These are phyloP conservation scores for Phialophora expanda DNA, from an alignment of 2,329 filamentous ascomycete genomes.

Conservation along the genomic window DNA sequence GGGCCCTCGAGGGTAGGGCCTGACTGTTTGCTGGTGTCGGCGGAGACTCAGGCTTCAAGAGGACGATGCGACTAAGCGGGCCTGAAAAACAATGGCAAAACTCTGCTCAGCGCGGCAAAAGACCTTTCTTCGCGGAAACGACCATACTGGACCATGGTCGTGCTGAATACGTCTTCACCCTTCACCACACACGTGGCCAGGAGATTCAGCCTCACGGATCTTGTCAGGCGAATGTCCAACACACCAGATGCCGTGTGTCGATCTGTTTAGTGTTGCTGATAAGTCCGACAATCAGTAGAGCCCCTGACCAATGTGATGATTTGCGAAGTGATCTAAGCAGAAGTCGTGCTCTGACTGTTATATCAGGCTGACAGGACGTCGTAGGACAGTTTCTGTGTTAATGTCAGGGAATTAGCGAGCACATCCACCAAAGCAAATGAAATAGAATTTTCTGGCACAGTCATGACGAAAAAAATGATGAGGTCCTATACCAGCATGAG, in stretches of 20 bases:
- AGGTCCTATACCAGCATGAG: background rate
- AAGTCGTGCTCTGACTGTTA: background rate
- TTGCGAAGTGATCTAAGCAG: background rate
- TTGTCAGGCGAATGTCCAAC: background rate
- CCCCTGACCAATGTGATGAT: too few species aligned
- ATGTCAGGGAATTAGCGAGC: background rate
- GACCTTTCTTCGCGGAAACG: background rate
- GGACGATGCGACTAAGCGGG: background rate
- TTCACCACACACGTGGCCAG: background rate
- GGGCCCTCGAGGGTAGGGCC: background rate
- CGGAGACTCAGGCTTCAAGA: background rate
- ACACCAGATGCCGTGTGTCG: background rate
- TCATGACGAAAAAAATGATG: background rate
- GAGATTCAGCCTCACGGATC: conserved; percentile 1
- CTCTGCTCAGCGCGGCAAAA: background rate
- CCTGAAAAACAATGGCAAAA: too few species aligned
- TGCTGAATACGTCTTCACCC: background rate
- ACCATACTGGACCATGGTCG: conserved; percentile 3
- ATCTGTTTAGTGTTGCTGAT: background rate
- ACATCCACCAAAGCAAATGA: background rate
- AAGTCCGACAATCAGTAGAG: background rate
- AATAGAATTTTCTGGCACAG: background rate
- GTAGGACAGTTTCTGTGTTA: background rate
- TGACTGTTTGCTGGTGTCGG: background rate
- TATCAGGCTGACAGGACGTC: background rate